Evolutionary conservation across 2,329 filamentous ascomycete species (phyloP).

Genomic region (Fusarium cicatricum): DNA sequence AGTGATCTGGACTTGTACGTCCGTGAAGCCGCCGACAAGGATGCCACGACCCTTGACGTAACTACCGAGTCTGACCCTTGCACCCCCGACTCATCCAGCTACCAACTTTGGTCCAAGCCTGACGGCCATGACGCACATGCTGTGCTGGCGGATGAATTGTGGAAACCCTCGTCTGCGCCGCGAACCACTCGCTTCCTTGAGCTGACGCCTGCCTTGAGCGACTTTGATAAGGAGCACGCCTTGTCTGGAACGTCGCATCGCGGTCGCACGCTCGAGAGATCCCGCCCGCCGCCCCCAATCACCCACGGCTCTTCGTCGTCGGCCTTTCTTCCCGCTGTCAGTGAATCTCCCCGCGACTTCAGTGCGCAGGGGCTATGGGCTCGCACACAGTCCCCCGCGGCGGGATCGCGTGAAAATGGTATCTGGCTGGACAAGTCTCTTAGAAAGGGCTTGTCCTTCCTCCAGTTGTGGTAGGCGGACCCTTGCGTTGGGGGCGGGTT

Average conservation of each 20-base stretch:
- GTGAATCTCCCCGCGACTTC: constrained; percentile 41
- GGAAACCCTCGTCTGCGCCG: constrained; percentile 30
- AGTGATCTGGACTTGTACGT: constrained; percentile 9
- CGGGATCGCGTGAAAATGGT: constrained; percentile 27
- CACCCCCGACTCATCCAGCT: constrained; percentile 17
- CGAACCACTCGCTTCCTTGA: constrained; percentile 28
- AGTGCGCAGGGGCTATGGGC: constrained; percentile 38
- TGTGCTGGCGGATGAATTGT: constrained; percentile 28
- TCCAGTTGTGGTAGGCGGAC: constrained; percentile 32
- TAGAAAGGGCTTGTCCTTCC: constrained; percentile 32
- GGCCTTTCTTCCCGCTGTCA: constrained; percentile 34
- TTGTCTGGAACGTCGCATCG: constrained; percentile 37
- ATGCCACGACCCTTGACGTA: constrained; percentile 6
- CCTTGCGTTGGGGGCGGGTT: constrained; percentile 14
- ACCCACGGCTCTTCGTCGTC: constrained; percentile 33
- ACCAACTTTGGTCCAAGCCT: constrained; percentile 40
- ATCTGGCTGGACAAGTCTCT: constrained; percentile 40
- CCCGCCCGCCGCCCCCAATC: constrained; percentile 36
- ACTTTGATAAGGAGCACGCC: constrained; percentile 29
- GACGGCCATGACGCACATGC: constrained; percentile 5
- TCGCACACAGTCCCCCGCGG: constrained; percentile 20
- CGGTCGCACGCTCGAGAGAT: constrained; percentile 21
- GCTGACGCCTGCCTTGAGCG: constrained; percentile 29
- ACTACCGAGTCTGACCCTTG: constrained; percentile 19
- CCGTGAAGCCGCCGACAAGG: constrained; percentile 23